A percentile compares a stretch with the other conserved stretches of the same genome.
Evolutionary conservation across 2,329 filamentous ascomycete species (phyloP).

Genomic region (Apiospora rasikravindrae): DNA sequence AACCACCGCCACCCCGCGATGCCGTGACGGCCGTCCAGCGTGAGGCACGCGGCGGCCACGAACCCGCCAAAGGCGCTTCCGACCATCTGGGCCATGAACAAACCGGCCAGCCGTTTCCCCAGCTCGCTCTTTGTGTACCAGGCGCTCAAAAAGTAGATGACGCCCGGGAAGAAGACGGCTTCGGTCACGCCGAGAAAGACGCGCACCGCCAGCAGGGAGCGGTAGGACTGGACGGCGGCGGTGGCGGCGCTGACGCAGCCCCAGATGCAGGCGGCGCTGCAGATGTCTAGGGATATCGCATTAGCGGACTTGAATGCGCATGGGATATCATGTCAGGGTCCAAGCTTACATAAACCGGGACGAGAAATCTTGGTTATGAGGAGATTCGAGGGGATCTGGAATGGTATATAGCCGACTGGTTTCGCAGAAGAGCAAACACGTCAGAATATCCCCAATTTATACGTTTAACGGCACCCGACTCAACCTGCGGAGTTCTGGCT

Average conservation of each 20-base stretch:
- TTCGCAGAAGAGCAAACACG: too few species aligned
- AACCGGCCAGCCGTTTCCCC: slow-evolving; percentile 39
- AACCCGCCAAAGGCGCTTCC: slow-evolving; percentile 45
- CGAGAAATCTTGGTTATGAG: slow-evolving; percentile 42
- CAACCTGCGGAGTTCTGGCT: too few species aligned
- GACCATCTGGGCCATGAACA: slow-evolving; percentile 39
- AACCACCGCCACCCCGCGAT: slow-evolving; percentile 38
- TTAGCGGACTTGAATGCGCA: not conserved
- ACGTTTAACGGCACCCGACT: too few species aligned
- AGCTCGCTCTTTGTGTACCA: slow-evolving; percentile 48
- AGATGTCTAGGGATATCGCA: slow-evolving; percentile 43
- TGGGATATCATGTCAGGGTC: too few species aligned
- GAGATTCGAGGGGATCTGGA: slow-evolving; percentile 45
- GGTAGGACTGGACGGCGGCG: slow-evolving; percentile 52
- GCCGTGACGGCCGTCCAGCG: slow-evolving; percentile 32
- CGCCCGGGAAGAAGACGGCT: slow-evolving; percentile 59
- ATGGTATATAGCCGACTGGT: slow-evolving; percentile 42
- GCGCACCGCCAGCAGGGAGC: slow-evolving; percentile 50
- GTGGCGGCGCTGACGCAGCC: slow-evolving; percentile 54
- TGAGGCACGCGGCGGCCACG: slow-evolving; percentile 40
- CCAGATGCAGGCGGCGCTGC: slow-evolving; percentile 55
- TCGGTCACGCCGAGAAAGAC: slow-evolving; percentile 60
- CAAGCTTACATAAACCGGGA: slow-evolving; percentile 46
- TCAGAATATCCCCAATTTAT: too few species aligned
- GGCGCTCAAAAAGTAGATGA: slow-evolving; percentile 44